Conservation (phyloP, 805 yeast genomes). For the Candida hispaniensis region DNA sequence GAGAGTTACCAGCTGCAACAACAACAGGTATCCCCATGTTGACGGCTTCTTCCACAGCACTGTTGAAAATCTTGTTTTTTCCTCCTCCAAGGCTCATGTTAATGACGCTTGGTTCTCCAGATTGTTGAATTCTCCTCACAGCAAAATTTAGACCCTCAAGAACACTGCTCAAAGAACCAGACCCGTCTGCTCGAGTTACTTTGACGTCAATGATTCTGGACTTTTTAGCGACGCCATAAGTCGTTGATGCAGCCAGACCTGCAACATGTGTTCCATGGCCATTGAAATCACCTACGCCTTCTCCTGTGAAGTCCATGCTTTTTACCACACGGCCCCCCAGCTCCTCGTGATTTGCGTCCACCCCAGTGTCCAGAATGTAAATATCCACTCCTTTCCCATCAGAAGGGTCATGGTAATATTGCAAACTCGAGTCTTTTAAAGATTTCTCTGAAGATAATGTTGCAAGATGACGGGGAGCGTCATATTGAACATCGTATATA, state of each 20-base stretch:
- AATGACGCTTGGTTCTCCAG: constrained; percentile 19
- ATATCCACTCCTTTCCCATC: constrained; percentile 54
- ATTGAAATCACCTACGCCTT: constrained; percentile 65
- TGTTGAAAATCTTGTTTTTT: constrained; percentile 22
- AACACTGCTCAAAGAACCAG: constrained; percentile 40
- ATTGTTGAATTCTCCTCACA: constrained; percentile 17
- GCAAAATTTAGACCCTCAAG: constrained; percentile 30
- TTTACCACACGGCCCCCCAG: constrained; percentile 33
- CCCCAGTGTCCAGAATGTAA: constrained; percentile 78
- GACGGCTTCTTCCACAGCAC: constrained; percentile 23
- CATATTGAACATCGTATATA: constrained; percentile 41
- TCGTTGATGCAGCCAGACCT: constrained; percentile 64
- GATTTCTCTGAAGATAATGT: constrained; percentile 23
- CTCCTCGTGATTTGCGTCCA: constrained; percentile 29
- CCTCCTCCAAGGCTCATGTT: constrained; percentile 26
- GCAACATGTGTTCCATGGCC: constrained; percentile 97
- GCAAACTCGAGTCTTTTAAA: constrained; percentile 18
- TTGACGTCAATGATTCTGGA: constrained; percentile 24
- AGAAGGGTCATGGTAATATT: constrained; percentile 25
- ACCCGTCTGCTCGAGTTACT: constrained; percentile 52
- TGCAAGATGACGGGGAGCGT: constrained; percentile 43
- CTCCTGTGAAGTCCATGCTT: constrained; percentile 46
- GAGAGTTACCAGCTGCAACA: constrained; percentile 53
- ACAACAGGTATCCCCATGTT: constrained; percentile 25
- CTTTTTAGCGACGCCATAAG: constrained; percentile 48